These are phyloP conservation scores for Mortierella sp. DNA, from an alignment of 371 early-diverging fungal species.

Conservation along the genomic window DNA sequence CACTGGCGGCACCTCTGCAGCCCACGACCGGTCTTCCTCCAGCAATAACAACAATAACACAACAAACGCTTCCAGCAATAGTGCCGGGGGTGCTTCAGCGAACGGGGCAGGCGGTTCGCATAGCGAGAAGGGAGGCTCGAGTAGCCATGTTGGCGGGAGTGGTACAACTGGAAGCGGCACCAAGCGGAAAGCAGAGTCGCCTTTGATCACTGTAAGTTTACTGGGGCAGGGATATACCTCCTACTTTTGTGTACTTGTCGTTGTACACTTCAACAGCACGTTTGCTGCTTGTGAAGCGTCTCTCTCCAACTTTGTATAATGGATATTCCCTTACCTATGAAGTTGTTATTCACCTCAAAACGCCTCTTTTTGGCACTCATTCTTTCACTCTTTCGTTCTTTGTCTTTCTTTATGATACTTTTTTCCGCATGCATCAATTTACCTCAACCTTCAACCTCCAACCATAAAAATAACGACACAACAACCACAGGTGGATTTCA, in stretches of 20 bases:
- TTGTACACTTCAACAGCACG: not conserved
- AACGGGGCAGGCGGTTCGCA: slow-evolving; percentile 21
- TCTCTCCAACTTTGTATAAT: not conserved
- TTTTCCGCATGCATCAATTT: not conserved
- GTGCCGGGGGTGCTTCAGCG: slow-evolving; percentile 14
- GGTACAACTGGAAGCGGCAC: slow-evolving; percentile 17
- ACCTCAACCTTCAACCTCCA: not conserved
- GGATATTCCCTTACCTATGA: not conserved
- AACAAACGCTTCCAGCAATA: not conserved
- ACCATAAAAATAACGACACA: not conserved
- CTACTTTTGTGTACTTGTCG: no score
- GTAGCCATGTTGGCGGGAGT: slow-evolving; percentile 18
- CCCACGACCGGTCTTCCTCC: not conserved
- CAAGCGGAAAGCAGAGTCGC: slow-evolving; percentile 55
- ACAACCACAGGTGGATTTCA: slow-evolving; percentile 33
- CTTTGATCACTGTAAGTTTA: slow-evolving; percentile 42
- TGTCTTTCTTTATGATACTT: not conserved
- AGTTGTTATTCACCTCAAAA: not conserved
- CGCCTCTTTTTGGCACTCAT: not conserved
- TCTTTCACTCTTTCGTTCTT: not conserved
- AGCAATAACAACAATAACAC: not conserved
- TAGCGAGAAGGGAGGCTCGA: slow-evolving; percentile 27
- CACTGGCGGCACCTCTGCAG: slow-evolving; percentile 5
- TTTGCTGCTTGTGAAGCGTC: not conserved
- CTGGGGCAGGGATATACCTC: not conserved